Percentiles rank a stretch among this genome's conserved stretches.
Conservation (phyloP, 257 asterid genomes). For the Gentiana dahurica region DNA sequence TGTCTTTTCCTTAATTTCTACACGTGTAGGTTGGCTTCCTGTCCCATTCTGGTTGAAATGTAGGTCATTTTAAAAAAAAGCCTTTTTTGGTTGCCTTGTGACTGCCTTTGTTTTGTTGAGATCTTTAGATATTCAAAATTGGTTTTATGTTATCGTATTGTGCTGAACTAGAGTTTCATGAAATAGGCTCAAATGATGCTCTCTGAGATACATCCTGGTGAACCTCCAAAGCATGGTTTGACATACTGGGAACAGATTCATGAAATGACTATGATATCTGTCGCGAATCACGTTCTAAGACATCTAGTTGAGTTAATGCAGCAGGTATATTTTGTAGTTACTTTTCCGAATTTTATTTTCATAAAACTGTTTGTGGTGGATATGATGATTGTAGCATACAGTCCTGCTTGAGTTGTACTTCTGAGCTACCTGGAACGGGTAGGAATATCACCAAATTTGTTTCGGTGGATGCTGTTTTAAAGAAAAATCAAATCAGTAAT, state of each 20-base stretch:
- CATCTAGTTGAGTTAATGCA: conserved; percentile 66
- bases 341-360: not conserved
- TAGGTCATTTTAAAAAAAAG: not conserved
- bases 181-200: conserved; percentile 87
- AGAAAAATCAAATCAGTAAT: too few species aligned
- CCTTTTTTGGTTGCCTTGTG: not conserved
- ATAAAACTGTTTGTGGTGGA: not conserved
- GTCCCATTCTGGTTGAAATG: not conserved
- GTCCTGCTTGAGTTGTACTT: not conserved
- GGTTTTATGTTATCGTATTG: not conserved
- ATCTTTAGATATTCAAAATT: not conserved
- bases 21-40: conserved; percentile 5
- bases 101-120: not conserved
- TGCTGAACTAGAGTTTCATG: conserved; percentile 11
- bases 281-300: conserved; percentile 69
- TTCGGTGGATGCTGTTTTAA: too few species aligned
- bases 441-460: too few species aligned
- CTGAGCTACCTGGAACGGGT: too few species aligned
- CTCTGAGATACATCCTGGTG: conserved; percentile 93
- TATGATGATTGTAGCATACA: not conserved
- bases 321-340: conserved; percentile 39
- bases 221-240: conserved; percentile 71
- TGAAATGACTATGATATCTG: conserved; percentile 74
- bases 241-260: conserved; percentile 94
- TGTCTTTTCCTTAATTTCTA: not conserved